These are phyloP conservation scores for Lathyrus oleraceus DNA, from an alignment of 306 rosid genomes.

Conservation along the genomic window DNA sequence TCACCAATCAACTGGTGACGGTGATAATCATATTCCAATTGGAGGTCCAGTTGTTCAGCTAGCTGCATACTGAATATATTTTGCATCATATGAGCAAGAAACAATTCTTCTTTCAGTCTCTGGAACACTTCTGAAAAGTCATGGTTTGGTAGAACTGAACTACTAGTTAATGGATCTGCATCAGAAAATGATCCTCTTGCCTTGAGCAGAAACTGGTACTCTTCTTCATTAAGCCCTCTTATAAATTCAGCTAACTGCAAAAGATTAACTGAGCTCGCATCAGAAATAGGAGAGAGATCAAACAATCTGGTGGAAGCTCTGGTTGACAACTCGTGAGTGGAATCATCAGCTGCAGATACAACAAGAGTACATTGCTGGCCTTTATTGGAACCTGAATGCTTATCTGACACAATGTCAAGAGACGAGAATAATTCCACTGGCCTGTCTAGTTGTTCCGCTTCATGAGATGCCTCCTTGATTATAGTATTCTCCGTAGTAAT, in stretches of 20 bases:
- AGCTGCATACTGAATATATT: conserved; percentile 64
- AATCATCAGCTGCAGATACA: conserved; percentile 36
- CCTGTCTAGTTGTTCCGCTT: conserved; percentile 41
- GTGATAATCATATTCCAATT: conserved; percentile 56
- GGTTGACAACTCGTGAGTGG: conserved; percentile 37
- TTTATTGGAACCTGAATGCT: conserved; percentile 38
- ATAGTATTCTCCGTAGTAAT: conserved; percentile 38
- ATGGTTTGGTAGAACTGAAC: conserved; percentile 34
- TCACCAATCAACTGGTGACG: conserved; percentile 49
- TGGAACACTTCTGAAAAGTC: conserved; percentile 50
- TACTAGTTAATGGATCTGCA: conserved; percentile 37
- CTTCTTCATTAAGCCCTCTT: conserved; percentile 59
- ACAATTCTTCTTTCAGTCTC: conserved; percentile 75
- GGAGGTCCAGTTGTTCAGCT: conserved; percentile 61
- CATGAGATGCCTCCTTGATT: conserved; percentile 36
- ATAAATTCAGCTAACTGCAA: conserved; percentile 58
- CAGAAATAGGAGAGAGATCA: conserved; percentile 40
- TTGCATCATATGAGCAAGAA: conserved; percentile 57
- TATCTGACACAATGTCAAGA: conserved; percentile 39
- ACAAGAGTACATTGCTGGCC: conserved; percentile 36
- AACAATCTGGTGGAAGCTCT: conserved; percentile 38
- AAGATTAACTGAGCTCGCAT: conserved; percentile 50
- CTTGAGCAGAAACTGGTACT: conserved; percentile 51
- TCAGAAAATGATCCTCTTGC: conserved; percentile 49
- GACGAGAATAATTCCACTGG: conserved; percentile 47